Percentiles rank a stretch among this genome's conserved stretches.
These are phyloP conservation scores for Podospora anserina DNA, from an alignment of 495 filamentous ascomycete genomes.

Conservation along the genomic window DNA sequence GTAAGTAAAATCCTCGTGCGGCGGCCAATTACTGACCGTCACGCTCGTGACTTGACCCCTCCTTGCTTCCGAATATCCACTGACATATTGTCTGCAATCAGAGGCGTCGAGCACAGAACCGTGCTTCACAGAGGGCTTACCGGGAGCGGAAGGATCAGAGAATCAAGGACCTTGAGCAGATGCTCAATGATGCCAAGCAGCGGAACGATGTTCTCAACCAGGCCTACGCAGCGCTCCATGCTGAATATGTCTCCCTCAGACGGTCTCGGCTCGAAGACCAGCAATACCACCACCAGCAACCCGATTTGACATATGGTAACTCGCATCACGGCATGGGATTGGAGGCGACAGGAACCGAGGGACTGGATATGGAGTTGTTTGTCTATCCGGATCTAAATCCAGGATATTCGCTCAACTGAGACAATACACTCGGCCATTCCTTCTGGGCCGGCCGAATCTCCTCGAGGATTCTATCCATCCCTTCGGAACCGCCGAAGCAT, in stretches of 20 bases:
- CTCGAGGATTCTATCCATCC: background rate
- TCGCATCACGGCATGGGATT: slow-evolving; percentile 14
- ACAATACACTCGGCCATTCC: background rate
- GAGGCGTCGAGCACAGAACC: slow-evolving; percentile 57
- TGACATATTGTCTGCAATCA: slow-evolving; percentile 31
- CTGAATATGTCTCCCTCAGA: slow-evolving; percentile 43
- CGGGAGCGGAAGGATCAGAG: slow-evolving; percentile 81
- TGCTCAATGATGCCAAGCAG: slow-evolving; percentile 57
- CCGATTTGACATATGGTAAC: slow-evolving; percentile 23
- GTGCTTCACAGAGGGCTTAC: slow-evolving; percentile 70
- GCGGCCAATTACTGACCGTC: background rate
- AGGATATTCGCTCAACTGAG: slow-evolving; percentile 25
- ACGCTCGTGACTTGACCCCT: background rate
- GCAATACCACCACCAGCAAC: slow-evolving; percentile 18
- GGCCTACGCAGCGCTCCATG: slow-evolving; percentile 40
- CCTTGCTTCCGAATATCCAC: background rate
- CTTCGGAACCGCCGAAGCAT: background rate
- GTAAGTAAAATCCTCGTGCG: slow-evolving; percentile 31
- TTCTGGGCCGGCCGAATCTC: background rate
- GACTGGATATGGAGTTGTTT: slow-evolving; percentile 31
- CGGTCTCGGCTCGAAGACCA: slow-evolving; percentile 27
- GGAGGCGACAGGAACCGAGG: slow-evolving; percentile 18
- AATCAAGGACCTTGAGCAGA: slow-evolving; percentile 74
- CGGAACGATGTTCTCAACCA: slow-evolving; percentile 43
- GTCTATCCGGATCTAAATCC: slow-evolving; percentile 30